phyloP scores from a whole-genome alignment of 2,329 filamentous ascomycete species.

The Beauveria australis region DNA sequence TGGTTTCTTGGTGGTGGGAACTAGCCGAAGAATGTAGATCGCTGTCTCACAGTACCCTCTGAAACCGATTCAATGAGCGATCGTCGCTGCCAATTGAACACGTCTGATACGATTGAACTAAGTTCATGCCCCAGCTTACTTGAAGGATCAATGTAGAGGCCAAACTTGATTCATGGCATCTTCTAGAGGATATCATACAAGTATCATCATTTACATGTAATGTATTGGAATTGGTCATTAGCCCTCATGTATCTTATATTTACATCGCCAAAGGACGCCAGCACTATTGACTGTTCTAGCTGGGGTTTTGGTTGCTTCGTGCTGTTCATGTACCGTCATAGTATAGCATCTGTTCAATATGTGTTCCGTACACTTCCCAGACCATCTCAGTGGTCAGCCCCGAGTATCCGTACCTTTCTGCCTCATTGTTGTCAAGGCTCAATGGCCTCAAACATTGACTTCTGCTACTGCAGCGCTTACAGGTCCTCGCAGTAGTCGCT shows the following conservation, averaged over 20 bases:
- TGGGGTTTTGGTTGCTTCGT: neutral
- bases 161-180: neutral
- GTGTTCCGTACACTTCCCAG: neutral
- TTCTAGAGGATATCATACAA: no score
- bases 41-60: constrained; percentile 3
- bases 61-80: neutral
- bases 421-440: neutral
- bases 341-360: neutral
- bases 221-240: neutral
- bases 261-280: neutral
- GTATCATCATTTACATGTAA: neutral
- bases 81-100: neutral
- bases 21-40: neutral
- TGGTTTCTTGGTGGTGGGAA: no score
- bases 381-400: no score
- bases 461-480: constrained; percentile 11
- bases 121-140: neutral
- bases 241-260: neutral
- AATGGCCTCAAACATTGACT: neutral
- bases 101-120: neutral
- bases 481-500: constrained; percentile 33
- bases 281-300: neutral
- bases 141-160: neutral
- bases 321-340: constrained; percentile 8
- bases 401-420: no score